Evolutionary conservation across 768 basidiomycete genomes (phyloP), one percentile per base, ranked within the genome.

Genomic region (Chiua virens): DNA sequence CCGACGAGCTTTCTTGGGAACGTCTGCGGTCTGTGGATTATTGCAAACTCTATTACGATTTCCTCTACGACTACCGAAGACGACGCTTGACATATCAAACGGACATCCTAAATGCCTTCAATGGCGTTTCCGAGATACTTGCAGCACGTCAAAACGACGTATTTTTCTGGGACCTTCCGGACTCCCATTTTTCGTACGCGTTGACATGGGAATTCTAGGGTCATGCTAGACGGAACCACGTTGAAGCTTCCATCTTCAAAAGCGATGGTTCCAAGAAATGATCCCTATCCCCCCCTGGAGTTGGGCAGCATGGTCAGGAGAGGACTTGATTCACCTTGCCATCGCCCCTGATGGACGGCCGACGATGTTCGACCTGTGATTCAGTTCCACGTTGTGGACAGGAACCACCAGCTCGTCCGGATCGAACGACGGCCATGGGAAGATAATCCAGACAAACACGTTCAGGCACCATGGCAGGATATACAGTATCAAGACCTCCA

Each of bases 281-380:
- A 28, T 54, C 1, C 37, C 49, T 3, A 30, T 60, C 3, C 59
- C 59, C 30, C 61, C 59, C 6, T 60, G 59, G 59, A 60, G 59
- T 25, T 60, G 59, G 59, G 52, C 42, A 1, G 52, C 52, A 5
- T 53, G 52, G 47, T 58, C 50, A 22, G 47, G 32, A 11, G 15
- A 38, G 30, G 25, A 46, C 17, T 21, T 28, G 4, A 3, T 8
- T 3, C 25, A 15, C 8, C 28, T 4, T 1, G 17, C 13, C 14
- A 3, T 11, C 22, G 34, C 45, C 27, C 14, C 11, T 4, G 20
- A 1, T 1, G 40, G 4, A 0, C 20, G 5, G 3, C 11, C 3
- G 0, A 21, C 0, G 5, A 10, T 14, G 25, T 45, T 9, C 42
- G n/a, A 14, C 50, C 58, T 10, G 5, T 49, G 21, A 41, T 40